Percentiles rank a stretch among this genome's conserved stretches.
These are phyloP conservation scores for Adenanthera pavonina DNA, from an alignment of 306 rosid genomes.

Conservation along the genomic window DNA sequence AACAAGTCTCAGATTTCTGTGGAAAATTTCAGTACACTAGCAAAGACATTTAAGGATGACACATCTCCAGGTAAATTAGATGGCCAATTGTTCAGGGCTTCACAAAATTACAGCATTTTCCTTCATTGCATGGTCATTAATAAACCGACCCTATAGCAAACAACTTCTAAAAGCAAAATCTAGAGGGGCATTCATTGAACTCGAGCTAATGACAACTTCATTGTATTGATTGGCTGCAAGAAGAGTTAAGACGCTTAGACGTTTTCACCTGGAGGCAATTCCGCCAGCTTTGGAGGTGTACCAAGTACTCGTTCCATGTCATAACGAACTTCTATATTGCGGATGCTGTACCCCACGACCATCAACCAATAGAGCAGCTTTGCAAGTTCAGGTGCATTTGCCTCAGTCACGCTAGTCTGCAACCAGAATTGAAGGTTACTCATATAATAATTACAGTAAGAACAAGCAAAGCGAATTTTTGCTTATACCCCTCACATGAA, in stretches of 20 bases:
- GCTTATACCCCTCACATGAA: slow-evolving; percentile 4
- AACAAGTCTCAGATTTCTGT: neutral
- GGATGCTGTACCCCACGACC: slow-evolving; percentile 96
- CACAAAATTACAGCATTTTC: slow-evolving; percentile 39
- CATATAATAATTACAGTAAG: neutral
- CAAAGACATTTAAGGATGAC: slow-evolving; percentile 4
- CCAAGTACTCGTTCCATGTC: slow-evolving; percentile 98
- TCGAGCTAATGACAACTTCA: slow-evolving; percentile 9
- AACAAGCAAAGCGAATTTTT: neutral
- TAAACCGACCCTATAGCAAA: slow-evolving; percentile 28
- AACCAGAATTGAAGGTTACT: slow-evolving; percentile 29
- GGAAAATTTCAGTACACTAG: neutral
- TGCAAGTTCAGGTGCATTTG: slow-evolving; percentile 84
- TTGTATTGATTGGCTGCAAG: neutral
- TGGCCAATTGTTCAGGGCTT: slow-evolving; percentile 29
- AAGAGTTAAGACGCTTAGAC: slow-evolving; percentile 38
- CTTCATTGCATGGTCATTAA: slow-evolving; percentile 19
- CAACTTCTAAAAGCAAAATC: slow-evolving; percentile 33
- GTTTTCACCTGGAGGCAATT: slow-evolving; percentile 91
- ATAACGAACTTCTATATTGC: slow-evolving; percentile 92
- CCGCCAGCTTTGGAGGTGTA: slow-evolving; percentile 79
- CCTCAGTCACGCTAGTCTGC: slow-evolving; percentile 78
- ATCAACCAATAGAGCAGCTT: slow-evolving; percentile 93
- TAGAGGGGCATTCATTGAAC: slow-evolving; percentile 6
- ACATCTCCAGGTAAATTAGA: neutral